Percentiles rank a stretch among this genome's conserved stretches.
phyloP scores from a whole-genome alignment of 2,329 filamentous ascomycete genomes.

The Mollisiaceae sp. region DNA sequence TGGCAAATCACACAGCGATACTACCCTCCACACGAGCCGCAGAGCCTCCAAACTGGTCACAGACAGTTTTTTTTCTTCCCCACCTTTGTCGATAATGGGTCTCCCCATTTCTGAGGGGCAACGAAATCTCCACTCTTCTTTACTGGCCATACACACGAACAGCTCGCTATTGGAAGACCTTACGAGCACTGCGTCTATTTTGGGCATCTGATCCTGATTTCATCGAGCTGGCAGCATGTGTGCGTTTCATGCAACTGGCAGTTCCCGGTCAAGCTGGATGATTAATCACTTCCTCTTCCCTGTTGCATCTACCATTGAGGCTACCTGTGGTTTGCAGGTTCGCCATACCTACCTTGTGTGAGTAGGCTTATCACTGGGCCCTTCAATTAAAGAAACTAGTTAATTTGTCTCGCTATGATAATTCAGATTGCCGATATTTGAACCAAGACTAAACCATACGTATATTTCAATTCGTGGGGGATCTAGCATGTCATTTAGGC shows the following conservation, averaged over 20 bases:
- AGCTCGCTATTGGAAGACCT: neutral
- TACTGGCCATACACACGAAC: neutral
- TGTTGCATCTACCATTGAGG: neutral
- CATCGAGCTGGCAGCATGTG: neutral
- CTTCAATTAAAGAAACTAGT: too few relatives aligned
- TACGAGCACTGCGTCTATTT: neutral
- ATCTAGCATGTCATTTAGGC: too few relatives aligned
- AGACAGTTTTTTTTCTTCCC: neutral
- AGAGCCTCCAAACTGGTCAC: neutral
- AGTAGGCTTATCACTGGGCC: neutral
- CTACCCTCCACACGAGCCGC: neutral
- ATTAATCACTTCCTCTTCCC: neutral
- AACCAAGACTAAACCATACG: too few relatives aligned
- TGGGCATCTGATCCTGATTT: neutral
- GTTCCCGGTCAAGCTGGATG: neutral
- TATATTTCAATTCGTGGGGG: neutral
- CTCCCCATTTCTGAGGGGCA: neutral
- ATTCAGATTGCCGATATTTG: too few relatives aligned
- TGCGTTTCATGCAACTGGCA: neutral
- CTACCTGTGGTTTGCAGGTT: neutral
- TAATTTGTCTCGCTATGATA: too few relatives aligned
- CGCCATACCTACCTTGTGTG: neutral
- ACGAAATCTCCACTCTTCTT: neutral
- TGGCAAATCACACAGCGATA: neutral
- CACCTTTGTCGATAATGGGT: neutral